A percentile compares a stretch with the other conserved stretches of the same genome.
phyloP scores from a whole-genome alignment of 495 filamentous ascomycete genomes.

The Daldinia loculata region DNA sequence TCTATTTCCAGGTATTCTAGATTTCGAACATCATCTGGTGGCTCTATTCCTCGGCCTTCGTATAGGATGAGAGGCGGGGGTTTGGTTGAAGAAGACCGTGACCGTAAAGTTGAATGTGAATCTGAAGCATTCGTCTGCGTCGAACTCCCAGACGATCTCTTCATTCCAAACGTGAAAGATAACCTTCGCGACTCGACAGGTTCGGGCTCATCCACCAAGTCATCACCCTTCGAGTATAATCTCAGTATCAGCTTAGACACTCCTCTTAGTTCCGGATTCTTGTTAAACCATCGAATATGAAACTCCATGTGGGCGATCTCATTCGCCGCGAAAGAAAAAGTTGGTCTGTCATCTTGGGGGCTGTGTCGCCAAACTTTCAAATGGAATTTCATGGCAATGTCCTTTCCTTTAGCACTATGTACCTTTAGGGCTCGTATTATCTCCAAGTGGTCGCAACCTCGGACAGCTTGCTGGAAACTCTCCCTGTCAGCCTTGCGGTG shows the following conservation, averaged over 20 bases:
- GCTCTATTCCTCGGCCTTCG: conserved; percentile 16
- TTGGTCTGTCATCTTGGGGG: conserved; percentile 27
- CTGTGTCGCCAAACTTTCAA: conserved; percentile 36
- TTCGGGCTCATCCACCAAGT: conserved; percentile 5
- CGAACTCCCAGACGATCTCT: conserved; percentile 16
- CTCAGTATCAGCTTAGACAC: conserved; percentile 27
- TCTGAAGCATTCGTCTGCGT: background rate
- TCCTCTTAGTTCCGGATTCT: conserved; percentile 28
- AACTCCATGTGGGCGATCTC: conserved; percentile 30
- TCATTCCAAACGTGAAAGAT: conserved; percentile 12
- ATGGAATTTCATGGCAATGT: conserved; percentile 29
- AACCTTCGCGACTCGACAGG: background rate
- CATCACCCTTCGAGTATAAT: conserved; percentile 24
- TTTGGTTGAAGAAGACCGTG: conserved; percentile 9
- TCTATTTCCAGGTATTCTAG: conserved; percentile 38
- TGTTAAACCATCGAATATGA: conserved; percentile 40
- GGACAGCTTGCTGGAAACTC: conserved; percentile 25
- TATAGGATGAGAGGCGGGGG: conserved; percentile 7
- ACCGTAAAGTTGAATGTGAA: conserved; percentile 4
- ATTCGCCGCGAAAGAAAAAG: conserved; percentile 37
- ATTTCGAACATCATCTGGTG: conserved; percentile 26
- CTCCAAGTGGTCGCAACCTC: conserved; percentile 19
- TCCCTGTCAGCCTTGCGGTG: conserved; percentile 28
- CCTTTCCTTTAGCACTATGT: conserved; percentile 16
- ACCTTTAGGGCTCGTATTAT: conserved; percentile 28